Percentiles rank a stretch among this genome's conserved stretches.
phyloP scores from a whole-genome alignment of 2,329 filamentous ascomycete genomes.

The Colletotrichum plurivorum region DNA sequence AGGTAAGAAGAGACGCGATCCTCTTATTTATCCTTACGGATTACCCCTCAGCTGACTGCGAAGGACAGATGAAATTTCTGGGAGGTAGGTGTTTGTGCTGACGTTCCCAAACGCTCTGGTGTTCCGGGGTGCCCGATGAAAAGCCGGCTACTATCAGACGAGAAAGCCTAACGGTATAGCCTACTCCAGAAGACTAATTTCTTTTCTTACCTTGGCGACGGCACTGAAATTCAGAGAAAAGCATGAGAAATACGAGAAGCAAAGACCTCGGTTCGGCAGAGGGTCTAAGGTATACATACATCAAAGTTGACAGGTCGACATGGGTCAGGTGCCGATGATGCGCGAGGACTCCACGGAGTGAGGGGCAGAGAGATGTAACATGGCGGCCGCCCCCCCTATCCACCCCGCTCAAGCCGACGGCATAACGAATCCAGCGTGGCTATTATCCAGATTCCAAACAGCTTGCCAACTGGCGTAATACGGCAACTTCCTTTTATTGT shows the following conservation, averaged over 20 bases:
- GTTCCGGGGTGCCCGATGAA: slow-evolving; percentile 12
- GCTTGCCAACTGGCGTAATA: no score
- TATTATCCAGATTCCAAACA: no score
- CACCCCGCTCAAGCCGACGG: no score
- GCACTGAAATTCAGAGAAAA: background rate
- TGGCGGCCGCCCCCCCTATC: no score
- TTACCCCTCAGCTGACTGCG: slow-evolving; percentile 6
- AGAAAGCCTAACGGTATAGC: background rate
- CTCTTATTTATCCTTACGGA: background rate
- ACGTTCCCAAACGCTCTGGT: slow-evolving; percentile 24
- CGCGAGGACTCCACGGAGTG: no score
- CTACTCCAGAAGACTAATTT: background rate
- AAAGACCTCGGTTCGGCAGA: background rate
- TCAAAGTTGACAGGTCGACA: no score
- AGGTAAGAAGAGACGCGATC: background rate
- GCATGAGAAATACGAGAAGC: background rate
- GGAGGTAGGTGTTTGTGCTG: background rate
- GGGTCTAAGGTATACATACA: background rate
- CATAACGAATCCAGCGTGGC: no score
- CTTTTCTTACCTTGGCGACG: background rate
- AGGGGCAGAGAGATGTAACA: no score
- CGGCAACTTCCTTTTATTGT: no score
- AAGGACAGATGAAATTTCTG: background rate
- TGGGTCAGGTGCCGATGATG: no score
- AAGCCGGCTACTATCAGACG: slow-evolving; percentile 14